Conservation (phyloP, 495 filamentous ascomycete genomes). For the Glutinoglossum americanum region DNA sequence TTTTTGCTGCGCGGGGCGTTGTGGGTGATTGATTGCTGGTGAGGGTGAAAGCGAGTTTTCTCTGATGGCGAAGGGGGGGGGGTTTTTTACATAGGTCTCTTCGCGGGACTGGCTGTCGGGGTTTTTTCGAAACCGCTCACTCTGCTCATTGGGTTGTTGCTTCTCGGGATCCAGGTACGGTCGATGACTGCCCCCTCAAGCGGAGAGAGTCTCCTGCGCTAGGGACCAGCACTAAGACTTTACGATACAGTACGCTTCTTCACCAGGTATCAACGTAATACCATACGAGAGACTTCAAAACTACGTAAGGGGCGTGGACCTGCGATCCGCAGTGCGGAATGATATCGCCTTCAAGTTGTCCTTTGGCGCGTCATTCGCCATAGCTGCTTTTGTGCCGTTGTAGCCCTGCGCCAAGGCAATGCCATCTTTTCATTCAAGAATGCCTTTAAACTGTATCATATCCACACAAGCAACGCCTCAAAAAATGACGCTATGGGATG, state of each 20-base stretch:
- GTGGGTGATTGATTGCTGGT: too few species aligned
- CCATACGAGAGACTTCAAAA: constrained; percentile 2
- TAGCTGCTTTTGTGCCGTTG: constrained; percentile 3
- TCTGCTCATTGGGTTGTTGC: constrained; percentile 3
- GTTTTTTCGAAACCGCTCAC: constrained; percentile 4
- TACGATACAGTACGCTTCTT: constrained; percentile 3
- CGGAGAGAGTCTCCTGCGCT: not conserved
- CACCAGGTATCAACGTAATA: constrained; percentile 5
- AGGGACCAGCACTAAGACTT: not conserved
- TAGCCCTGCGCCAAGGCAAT: not conserved
- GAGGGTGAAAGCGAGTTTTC: too few species aligned
- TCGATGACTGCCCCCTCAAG: not conserved
- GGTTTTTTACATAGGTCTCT: constrained; percentile 5
- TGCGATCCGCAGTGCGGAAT: not conserved
- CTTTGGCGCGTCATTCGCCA: constrained; percentile 6
- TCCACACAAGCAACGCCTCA: not conserved
- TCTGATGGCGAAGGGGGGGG: not conserved
- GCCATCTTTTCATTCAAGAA: not conserved
- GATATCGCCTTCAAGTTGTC: constrained; percentile 6
- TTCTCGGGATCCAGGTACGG: constrained; percentile 6
- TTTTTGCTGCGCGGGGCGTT: too few species aligned
- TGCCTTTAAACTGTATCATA: not conserved
- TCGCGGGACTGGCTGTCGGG: constrained; percentile 5
- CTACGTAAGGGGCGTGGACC: constrained; percentile 3
- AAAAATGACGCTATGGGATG: not conserved